Percentiles rank a stretch among this genome's conserved stretches.
These are phyloP conservation scores for Heliosperma pusillum DNA, from an alignment of 148 eudicot genomes.

Conservation along the genomic window DNA sequence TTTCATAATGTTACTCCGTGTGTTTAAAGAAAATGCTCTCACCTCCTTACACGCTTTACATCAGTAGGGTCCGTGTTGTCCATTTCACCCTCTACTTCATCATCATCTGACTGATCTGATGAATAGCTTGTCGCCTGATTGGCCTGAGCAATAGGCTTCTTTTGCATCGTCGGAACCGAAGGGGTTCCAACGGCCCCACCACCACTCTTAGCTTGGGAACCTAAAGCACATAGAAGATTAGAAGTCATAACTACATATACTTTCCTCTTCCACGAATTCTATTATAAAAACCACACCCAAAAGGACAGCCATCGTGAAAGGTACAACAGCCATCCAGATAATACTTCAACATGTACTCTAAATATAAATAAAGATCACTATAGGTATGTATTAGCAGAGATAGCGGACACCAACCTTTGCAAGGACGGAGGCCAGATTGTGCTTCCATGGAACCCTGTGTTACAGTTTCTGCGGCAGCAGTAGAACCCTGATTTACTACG, in stretches of 20 bases:
- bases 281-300: neutral
- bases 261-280: neutral
- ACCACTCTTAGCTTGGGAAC: constrained; percentile 53
- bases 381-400: neutral
- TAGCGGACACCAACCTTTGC: constrained; percentile 43
- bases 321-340: neutral
- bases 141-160: constrained; percentile 52
- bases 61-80: constrained; percentile 62
- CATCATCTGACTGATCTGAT: constrained; percentile 91
- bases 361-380: neutral
- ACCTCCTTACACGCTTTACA: constrained; percentile 81
- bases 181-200: constrained; percentile 52
- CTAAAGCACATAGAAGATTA: constrained; percentile 30
- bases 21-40: neutral
- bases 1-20: neutral
- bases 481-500: constrained; percentile 45
- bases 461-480: constrained; percentile 45
- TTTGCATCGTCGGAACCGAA: constrained; percentile 53
- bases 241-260: neutral
- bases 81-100: constrained; percentile 82
- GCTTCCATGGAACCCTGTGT: constrained; percentile 51
- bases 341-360: too few species aligned
- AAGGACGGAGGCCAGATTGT: constrained; percentile 39
- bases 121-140: constrained; percentile 84
- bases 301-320: neutral